These are phyloP conservation scores for Basidioascus undulatus DNA, from an alignment of 768 basidiomycete genomes.

Conservation along the genomic window DNA sequence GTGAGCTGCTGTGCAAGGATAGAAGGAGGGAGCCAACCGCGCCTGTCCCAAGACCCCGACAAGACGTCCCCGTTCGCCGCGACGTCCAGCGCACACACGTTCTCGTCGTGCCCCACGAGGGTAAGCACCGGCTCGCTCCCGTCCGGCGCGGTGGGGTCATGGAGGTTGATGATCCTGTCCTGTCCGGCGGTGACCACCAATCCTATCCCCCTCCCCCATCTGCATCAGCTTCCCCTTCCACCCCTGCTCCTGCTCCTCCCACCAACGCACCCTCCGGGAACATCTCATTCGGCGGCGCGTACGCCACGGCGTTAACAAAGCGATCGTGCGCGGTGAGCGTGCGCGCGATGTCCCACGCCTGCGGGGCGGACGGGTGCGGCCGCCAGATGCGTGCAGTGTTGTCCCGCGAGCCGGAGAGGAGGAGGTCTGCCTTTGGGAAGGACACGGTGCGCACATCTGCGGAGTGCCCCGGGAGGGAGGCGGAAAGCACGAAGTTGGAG, in stretches of 20 bases:
- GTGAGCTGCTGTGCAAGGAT: too few species aligned
- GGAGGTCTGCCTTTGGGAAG: slow-evolving; percentile 26
- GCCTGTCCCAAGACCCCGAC: slow-evolving; percentile 97
- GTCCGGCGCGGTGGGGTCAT: slow-evolving; percentile 18
- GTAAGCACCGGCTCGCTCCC: slow-evolving; percentile 54
- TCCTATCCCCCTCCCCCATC: slow-evolving; percentile 25
- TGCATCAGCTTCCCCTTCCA: slow-evolving; percentile 23
- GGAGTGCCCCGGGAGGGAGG: too few species aligned
- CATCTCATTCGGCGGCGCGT: slow-evolving; percentile 49
- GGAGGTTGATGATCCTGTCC: slow-evolving; percentile 68
- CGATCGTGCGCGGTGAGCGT: slow-evolving; percentile 33
- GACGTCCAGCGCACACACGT: slow-evolving; percentile 64
- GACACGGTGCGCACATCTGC: too few species aligned
- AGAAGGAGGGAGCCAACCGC: slow-evolving; percentile 5
- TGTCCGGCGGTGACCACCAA: slow-evolving; percentile 71
- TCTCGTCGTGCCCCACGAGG: slow-evolving; percentile 68
- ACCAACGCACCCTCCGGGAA: slow-evolving; percentile 8
- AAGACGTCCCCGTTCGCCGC: slow-evolving; percentile 44
- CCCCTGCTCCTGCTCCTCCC: slow-evolving; percentile 19
- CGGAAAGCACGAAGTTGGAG: too few species aligned
- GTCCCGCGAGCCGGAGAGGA: slow-evolving; percentile 31
- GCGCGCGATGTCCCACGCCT: too few species aligned
- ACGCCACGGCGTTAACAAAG: slow-evolving; percentile 53
- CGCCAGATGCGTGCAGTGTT: slow-evolving; percentile 34
- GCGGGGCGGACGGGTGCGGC: too few species aligned